phyloP scores from a whole-genome alignment of 2,329 filamentous ascomycete genomes.

The Pyricularia sp. region DNA sequence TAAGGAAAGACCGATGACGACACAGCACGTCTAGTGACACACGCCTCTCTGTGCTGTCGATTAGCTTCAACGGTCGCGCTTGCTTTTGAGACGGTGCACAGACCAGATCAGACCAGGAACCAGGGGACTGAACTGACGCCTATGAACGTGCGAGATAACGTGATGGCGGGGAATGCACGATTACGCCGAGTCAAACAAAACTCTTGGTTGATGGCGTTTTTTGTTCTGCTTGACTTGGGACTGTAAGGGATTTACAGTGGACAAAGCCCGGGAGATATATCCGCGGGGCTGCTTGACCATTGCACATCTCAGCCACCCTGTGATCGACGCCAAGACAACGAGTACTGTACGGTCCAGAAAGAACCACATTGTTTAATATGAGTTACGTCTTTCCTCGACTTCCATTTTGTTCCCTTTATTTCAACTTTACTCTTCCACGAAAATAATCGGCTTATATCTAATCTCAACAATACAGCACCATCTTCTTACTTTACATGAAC shows the following conservation, averaged over 20 bases:
- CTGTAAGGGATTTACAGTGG: neutral
- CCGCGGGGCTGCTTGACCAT: neutral
- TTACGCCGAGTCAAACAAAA: neutral
- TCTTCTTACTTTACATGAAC: neutral
- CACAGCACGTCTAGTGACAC: neutral
- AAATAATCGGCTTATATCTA: neutral
- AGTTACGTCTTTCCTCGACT: too few species aligned
- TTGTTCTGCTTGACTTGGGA: neutral
- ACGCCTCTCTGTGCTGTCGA: neutral
- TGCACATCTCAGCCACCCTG: neutral
- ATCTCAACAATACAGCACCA: neutral
- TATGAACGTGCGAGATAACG: neutral
- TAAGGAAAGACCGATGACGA: neutral
- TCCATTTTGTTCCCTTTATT: too few species aligned
- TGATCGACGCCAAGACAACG: neutral
- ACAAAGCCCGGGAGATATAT: neutral
- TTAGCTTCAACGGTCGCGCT: neutral
- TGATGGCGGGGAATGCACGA: neutral
- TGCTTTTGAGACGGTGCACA: neutral
- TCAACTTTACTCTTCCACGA: neutral
- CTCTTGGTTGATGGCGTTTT: neutral
- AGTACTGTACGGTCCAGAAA: neutral
- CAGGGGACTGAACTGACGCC: neutral
- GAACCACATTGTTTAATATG: too few species aligned
- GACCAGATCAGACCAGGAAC: neutral